Percentiles rank a stretch among this genome's conserved stretches.
Evolutionary conservation across 768 basidiomycete species (phyloP).

Genomic region (Panaeolus cyanescens): DNA sequence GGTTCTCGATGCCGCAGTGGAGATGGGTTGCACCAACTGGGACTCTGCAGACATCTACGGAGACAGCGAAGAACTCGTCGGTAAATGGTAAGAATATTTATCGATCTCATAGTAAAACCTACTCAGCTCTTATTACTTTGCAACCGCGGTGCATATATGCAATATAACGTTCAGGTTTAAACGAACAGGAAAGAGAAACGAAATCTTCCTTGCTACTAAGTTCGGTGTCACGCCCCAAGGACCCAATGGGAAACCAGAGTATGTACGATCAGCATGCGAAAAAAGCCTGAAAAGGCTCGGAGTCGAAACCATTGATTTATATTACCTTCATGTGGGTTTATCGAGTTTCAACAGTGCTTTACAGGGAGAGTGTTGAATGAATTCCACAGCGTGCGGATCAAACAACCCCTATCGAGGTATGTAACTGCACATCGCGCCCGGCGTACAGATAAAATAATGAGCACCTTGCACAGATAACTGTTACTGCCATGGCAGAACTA

Average conservation of each 20-base stretch:
- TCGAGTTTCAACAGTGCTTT: background rate
- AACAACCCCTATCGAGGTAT: conserved; percentile 47
- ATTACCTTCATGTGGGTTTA: conserved; percentile 42
- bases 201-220: conserved; percentile 69
- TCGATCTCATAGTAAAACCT: background rate
- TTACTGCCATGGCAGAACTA: conserved; percentile 50
- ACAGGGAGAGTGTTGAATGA: background rate
- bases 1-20: conserved; percentile 44
- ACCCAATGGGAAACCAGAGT: conserved; percentile 33
- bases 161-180: conserved; percentile 40
- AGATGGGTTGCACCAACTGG: conserved; percentile 46
- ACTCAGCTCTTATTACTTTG: background rate
- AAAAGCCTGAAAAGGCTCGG: conserved; percentile 42
- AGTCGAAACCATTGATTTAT: conserved; percentile 44
- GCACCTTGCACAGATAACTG: conserved; percentile 31
- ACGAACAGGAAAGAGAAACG: conserved; percentile 48
- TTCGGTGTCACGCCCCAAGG: conserved; percentile 22
- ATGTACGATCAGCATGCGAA: conserved; percentile 38
- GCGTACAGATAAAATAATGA: background rate
- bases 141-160: background rate
- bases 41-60: conserved; percentile 51
- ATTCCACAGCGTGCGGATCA: conserved; percentile 34
- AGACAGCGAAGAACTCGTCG: conserved; percentile 44
- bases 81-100: conserved; percentile 37
- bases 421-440: conserved; percentile 4